Evolutionary conservation across 345 rosid genomes (phyloP), one percentile per base, ranked within the genome.

Genomic region (Eutrema heterophyllum): DNA sequence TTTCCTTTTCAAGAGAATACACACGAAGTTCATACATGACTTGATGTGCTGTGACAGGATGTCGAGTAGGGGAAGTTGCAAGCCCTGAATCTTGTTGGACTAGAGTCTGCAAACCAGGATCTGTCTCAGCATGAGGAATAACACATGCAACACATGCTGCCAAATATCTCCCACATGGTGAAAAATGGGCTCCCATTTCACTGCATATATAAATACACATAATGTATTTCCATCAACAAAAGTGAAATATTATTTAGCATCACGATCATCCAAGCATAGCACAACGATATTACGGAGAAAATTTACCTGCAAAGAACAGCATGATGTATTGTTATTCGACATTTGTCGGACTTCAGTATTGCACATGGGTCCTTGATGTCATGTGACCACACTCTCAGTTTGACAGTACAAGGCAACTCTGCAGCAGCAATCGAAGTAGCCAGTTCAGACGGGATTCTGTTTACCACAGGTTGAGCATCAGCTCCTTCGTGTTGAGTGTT

Each of bases 141-240:
- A 87, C 82, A 72, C 98, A 94, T 64, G 96, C 96, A 73, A 94
- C 96, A 85, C 98, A 94, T 9, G 97, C 97, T 71, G 97, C 97
- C 78, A 94, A 85, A 78, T 83, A 94, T 86, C 86, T 89, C 84
- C 97, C 97, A 58, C 98, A 94, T n/a, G 98, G 98, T 9, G 98
- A 94, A 81, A 94, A 91, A 81, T 94, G 98, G 13, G 98, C 95
- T 50, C 98, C 98, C 98, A 94, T 94, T 81, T 94, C 98, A 88
- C 98, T 91, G 89, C 83, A 79, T 71, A 70, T 49, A 73, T 48
- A 78, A 68, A 46, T 50, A 59, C 57, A 29, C 64, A 46, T 63
- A 11, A 64, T 30, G 39, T 4, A 68, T n/a, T 38, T 60, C 49
- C 45, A 77, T 49, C 36, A 71, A 48, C n/a, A 41, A 33, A 44